Percentiles rank a stretch among this genome's conserved stretches.
These are phyloP conservation scores for Afroboletus lepidellus DNA, from an alignment of 1,284 basidiomycete genomes.

Conservation along the genomic window DNA sequence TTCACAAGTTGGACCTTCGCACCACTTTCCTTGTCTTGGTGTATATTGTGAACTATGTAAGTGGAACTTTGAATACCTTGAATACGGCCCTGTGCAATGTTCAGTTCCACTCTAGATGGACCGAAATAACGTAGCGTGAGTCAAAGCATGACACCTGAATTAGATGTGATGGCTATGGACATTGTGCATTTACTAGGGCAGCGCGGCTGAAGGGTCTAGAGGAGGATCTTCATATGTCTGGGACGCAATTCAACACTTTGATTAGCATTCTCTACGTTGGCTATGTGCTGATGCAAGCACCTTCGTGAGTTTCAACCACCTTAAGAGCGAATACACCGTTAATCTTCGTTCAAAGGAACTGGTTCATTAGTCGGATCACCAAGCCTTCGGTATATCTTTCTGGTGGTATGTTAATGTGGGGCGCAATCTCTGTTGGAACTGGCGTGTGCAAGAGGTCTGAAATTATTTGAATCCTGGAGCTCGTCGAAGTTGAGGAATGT, in stretches of 20 bases:
- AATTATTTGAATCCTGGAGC: not conserved
- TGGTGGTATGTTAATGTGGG: constrained; percentile 34
- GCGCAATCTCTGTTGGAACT: not conserved
- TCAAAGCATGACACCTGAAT: not conserved
- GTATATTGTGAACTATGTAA: constrained; percentile 66
- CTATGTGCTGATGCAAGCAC: constrained; percentile 79
- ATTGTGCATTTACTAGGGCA: constrained; percentile 41
- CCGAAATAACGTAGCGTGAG: constrained; percentile 62
- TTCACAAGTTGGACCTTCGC: constrained; percentile 60
- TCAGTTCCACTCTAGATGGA: constrained; percentile 47
- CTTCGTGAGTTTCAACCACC: constrained; percentile 45
- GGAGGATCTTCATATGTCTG: constrained; percentile 60
- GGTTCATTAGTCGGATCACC: constrained; percentile 68
- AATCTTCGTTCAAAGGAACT: constrained; percentile 48
- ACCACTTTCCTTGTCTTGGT: constrained; percentile 67
- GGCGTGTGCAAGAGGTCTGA: not conserved
- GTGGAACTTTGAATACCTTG: constrained; percentile 17
- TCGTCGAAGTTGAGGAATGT: not conserved
- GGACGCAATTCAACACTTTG: constrained; percentile 67
- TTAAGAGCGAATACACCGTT: not conserved
- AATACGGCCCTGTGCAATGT: not conserved
- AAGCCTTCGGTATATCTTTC: constrained; percentile 76
- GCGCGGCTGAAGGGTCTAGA: constrained; percentile 72
- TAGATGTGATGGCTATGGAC: not conserved
- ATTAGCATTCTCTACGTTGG: constrained; percentile 77